A percentile compares a stretch with the other conserved stretches of the same genome.
Conservation (phyloP, 176 grass and related monocot genomes). For the Ensete ventricosum region DNA sequence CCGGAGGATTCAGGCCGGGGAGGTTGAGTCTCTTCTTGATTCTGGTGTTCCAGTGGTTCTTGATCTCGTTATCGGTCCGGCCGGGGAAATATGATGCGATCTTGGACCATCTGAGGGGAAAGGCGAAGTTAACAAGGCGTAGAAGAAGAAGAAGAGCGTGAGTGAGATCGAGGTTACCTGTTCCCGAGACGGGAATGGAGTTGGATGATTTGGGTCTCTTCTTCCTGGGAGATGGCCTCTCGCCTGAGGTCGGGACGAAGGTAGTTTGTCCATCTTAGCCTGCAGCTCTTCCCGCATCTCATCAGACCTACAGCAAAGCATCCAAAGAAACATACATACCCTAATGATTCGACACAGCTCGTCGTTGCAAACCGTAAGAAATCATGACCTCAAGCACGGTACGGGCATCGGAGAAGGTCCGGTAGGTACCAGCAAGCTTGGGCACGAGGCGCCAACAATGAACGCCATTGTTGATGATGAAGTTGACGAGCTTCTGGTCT, state of each 20-base stretch:
- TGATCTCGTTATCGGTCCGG: slow-evolving; percentile 33
- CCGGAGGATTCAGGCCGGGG: slow-evolving; percentile 15
- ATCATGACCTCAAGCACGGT: no score
- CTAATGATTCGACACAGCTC: no score
- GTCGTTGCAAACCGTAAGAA: no score
- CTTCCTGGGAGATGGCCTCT: slow-evolving; percentile 6
- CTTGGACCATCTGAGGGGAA: slow-evolving; percentile 22
- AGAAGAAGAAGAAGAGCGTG: no score
- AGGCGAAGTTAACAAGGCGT: no score
- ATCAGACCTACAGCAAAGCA: not conserved
- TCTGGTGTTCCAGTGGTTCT: slow-evolving; percentile 34
- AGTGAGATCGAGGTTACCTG: not conserved
- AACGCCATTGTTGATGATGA: slow-evolving; percentile 12
- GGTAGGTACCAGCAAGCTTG: not conserved
- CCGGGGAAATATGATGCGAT: slow-evolving; percentile 29
- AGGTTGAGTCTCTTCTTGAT: slow-evolving; percentile 28
- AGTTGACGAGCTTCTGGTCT: slow-evolving; percentile 17
- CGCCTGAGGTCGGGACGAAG: slow-evolving; percentile 5
- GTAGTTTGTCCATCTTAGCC: slow-evolving; percentile 8
- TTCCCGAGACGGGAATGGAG: slow-evolving; percentile 7
- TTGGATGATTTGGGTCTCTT: slow-evolving; percentile 14
- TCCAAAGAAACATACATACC: not conserved
- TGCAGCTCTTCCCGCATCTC: slow-evolving; percentile 11
- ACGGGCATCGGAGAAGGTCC: no score
- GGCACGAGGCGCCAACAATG: slow-evolving; percentile 17